A percentile compares a stretch with the other conserved stretches of the same genome.
Evolutionary conservation across 805 yeast species (phyloP).

Genomic region (Metschnikowia continentalis): DNA sequence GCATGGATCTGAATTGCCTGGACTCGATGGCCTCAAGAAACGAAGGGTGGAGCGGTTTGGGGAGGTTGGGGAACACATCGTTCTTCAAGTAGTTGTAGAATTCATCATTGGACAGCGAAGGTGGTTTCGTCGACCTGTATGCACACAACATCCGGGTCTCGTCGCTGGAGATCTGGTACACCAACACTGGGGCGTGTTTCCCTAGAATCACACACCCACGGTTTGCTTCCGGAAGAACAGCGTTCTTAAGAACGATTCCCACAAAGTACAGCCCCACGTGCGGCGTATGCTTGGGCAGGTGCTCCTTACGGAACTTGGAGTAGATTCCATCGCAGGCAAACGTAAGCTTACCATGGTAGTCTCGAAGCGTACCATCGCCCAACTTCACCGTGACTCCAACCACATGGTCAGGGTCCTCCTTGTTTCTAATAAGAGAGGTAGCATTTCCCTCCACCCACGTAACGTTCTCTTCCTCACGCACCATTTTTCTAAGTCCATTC

Average conservation of each 20-base stretch:
- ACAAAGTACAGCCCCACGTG: slow-evolving; percentile 77
- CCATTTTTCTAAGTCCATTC: slow-evolving; percentile 68
- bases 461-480: slow-evolving; percentile 65
- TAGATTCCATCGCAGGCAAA: slow-evolving; percentile 91
- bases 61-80: slow-evolving; percentile 65
- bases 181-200: slow-evolving; percentile 78
- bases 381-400: slow-evolving; percentile 68
- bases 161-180: slow-evolving; percentile 78
- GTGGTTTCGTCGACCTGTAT: slow-evolving; percentile 67
- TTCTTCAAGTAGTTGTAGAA: slow-evolving; percentile 55
- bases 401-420: slow-evolving; percentile 47
- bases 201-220: slow-evolving; percentile 92
- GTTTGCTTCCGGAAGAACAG: slow-evolving; percentile 66
- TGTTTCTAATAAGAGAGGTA: slow-evolving; percentile 56
- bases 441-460: slow-evolving; percentile 82
- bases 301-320: slow-evolving; percentile 81
- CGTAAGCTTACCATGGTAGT: slow-evolving; percentile 58
- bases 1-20: slow-evolving; percentile 76
- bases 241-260: slow-evolving; percentile 72
- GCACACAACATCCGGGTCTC: slow-evolving; percentile 92
- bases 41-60: slow-evolving; percentile 59
- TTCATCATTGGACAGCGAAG: slow-evolving; percentile 56
- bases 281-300: slow-evolving; percentile 60
- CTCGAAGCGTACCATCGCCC: slow-evolving; percentile 25
- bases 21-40: slow-evolving; percentile 56